A percentile compares a stretch with the other conserved stretches of the same genome.
These are phyloP conservation scores for Pichia californica DNA, from an alignment of 805 yeast genomes.

Conservation along the genomic window DNA sequence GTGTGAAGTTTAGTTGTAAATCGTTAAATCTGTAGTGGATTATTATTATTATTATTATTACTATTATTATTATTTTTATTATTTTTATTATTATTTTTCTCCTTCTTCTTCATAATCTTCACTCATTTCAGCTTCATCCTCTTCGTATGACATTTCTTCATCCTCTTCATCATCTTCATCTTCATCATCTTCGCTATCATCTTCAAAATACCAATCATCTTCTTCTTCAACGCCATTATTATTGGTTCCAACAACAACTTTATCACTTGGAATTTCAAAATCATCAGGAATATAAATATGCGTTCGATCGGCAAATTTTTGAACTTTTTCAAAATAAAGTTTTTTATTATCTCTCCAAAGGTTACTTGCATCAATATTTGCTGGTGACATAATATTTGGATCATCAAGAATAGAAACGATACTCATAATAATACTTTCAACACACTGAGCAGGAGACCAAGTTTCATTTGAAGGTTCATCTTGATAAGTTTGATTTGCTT, in stretches of 20 bases:
- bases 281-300: constrained; percentile 83
- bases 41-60: no score
- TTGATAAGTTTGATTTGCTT: constrained; percentile 81
- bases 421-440: constrained; percentile 82
- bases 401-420: constrained; percentile 88
- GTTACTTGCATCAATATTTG: constrained; percentile 93
- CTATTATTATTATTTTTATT: no score
- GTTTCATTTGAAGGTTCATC: constrained; percentile 93
- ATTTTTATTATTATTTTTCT: constrained; percentile 15
- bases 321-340: constrained; percentile 66
- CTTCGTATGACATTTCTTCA: constrained; percentile 39
- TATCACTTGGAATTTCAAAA: constrained; percentile 58
- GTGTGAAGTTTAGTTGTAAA: no score
- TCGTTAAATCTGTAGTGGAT: no score
- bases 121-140: constrained; percentile 18
- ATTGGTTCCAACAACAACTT: constrained; percentile 20
- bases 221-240: constrained; percentile 32
- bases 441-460: constrained; percentile 92
- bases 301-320: constrained; percentile 76
- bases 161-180: constrained; percentile 37
- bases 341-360: constrained; percentile 80
- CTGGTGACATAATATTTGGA: constrained; percentile 90
- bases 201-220: constrained; percentile 51
- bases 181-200: constrained; percentile 50
- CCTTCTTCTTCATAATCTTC: constrained; percentile 27